Percentiles rank a stretch among this genome's conserved stretches.
phyloP scores from a whole-genome alignment of 164 flowering plant species.

The Kalanchoe fedtschenkoi region DNA sequence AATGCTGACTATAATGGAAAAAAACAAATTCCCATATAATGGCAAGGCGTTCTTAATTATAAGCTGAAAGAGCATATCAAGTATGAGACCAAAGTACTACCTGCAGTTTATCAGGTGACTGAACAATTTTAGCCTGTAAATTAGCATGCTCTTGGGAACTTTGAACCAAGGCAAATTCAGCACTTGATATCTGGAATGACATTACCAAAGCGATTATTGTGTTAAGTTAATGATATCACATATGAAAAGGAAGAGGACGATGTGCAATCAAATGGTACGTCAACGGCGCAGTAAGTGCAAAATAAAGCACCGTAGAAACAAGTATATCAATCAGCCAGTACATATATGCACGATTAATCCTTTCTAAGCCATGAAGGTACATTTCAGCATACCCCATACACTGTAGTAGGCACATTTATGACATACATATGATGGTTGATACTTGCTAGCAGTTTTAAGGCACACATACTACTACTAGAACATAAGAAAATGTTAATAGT shows the following conservation, averaged over 20 bases:
- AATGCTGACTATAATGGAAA: not conserved
- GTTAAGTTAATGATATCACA: not conserved
- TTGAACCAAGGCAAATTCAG: conserved; percentile 63
- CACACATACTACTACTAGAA: not conserved
- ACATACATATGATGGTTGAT: no score
- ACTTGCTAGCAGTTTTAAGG: not conserved
- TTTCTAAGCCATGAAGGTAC: not conserved
- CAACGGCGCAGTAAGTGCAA: not conserved
- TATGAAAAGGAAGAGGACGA: not conserved
- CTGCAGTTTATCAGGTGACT: conserved; percentile 93
- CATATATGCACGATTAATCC: not conserved
- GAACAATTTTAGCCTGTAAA: conserved; percentile 73
- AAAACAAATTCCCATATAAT: not conserved
- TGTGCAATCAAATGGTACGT: not conserved
- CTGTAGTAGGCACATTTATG: not conserved
- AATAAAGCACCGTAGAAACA: not conserved
- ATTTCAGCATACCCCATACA: not conserved
- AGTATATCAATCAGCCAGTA: not conserved
- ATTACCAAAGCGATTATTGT: not conserved
- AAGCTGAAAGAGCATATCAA: not conserved
- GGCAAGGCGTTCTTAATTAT: not conserved
- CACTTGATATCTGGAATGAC: conserved; percentile 50
- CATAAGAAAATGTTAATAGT: no score
- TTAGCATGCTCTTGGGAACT: conserved; percentile 74
- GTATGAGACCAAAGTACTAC: conserved; percentile 16